phyloP scores from a whole-genome alignment of 2,329 filamentous ascomycete genomes.

The Lizonia empirigonia region DNA sequence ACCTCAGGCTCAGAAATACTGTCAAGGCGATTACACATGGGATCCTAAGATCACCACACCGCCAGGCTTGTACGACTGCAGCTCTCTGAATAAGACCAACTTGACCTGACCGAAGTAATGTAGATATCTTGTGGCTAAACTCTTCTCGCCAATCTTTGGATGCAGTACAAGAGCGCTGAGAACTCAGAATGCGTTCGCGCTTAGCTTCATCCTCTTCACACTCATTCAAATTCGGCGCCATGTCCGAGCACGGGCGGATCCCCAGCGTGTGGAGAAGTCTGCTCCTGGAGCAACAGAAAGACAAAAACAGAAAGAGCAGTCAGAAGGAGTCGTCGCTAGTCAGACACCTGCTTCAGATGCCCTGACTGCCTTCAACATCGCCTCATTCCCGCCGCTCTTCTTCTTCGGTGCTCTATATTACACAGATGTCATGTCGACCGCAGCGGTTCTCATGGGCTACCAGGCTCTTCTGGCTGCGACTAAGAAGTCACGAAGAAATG shows the following conservation, averaged over 20 bases:
- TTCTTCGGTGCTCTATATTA: constrained; percentile 98
- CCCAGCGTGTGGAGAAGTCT: background rate
- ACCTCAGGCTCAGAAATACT: constrained; percentile 89
- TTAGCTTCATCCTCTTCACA: constrained; percentile 40
- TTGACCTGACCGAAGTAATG: background rate
- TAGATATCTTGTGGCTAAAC: constrained; percentile 52
- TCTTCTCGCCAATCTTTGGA: constrained; percentile 47
- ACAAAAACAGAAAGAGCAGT: too few species aligned
- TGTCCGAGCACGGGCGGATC: background rate
- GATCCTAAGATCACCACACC: constrained; percentile 98
- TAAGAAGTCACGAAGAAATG: constrained; percentile 25
- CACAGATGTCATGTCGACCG: constrained; percentile 84
- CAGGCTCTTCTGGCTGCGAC: constrained; percentile 49
- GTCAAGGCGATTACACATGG: constrained; percentile 74
- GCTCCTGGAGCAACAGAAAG: too few species aligned
- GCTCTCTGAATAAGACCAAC: too few species aligned
- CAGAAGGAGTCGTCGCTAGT: constrained; percentile 6
- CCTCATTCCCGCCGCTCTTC: constrained; percentile 86
- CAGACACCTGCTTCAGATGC: constrained; percentile 45
- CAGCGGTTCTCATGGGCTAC: constrained; percentile 74
- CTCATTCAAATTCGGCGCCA: constrained; percentile 4
- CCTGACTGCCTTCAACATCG: constrained; percentile 77
- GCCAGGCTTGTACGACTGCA: constrained; percentile 68
- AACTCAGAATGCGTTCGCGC: constrained; percentile 46
- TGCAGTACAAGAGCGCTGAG: constrained; percentile 49